Evolutionary conservation across 139 green algal species (phyloP).

Genomic region (Picochlorum sp.): DNA sequence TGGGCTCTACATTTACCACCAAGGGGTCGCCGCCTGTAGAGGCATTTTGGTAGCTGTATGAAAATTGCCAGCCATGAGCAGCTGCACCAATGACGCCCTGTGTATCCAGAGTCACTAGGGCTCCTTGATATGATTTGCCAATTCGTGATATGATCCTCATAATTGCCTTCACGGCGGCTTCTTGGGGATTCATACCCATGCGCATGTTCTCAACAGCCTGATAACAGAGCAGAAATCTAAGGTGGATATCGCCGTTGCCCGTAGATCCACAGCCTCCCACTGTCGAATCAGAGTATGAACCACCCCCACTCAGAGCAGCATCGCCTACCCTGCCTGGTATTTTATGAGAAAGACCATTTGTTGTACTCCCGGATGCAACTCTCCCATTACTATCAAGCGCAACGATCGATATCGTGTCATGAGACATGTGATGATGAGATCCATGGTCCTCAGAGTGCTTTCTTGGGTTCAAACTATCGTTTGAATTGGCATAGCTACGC

Average conservation of each 20-base stretch:
- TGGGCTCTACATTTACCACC: constrained; percentile 4
- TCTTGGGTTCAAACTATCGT: no score
- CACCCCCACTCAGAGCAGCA: constrained; percentile 41
- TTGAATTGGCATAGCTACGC: no score
- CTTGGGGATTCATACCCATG: constrained; percentile 23
- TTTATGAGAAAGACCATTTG: constrained; percentile 49
- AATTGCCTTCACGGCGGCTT: constrained; percentile 42
- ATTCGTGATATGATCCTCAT: constrained; percentile 22
- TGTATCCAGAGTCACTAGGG: constrained; percentile 26
- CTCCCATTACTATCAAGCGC: constrained; percentile 33
- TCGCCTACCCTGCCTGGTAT: constrained; percentile 58
- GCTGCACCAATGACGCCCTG: constrained; percentile 27
- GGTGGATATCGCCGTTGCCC: constrained; percentile 62
- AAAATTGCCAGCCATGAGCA: constrained; percentile 29
- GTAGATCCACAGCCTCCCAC: constrained; percentile 62
- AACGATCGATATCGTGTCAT: constrained; percentile 70
- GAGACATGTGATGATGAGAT: constrained; percentile 3
- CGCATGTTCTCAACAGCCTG: constrained; percentile 57
- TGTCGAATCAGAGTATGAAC: constrained; percentile 50
- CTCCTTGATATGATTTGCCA: constrained; percentile 23
- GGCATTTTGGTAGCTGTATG: constrained; percentile 8
- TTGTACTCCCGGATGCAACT: constrained; percentile 30
- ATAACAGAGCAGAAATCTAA: constrained; percentile 67
- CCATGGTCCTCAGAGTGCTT: not conserved
- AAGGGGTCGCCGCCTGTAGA: not conserved